phyloP scores from a whole-genome alignment of 345 rosid genomes.

The Lenwebbia sp. region DNA sequence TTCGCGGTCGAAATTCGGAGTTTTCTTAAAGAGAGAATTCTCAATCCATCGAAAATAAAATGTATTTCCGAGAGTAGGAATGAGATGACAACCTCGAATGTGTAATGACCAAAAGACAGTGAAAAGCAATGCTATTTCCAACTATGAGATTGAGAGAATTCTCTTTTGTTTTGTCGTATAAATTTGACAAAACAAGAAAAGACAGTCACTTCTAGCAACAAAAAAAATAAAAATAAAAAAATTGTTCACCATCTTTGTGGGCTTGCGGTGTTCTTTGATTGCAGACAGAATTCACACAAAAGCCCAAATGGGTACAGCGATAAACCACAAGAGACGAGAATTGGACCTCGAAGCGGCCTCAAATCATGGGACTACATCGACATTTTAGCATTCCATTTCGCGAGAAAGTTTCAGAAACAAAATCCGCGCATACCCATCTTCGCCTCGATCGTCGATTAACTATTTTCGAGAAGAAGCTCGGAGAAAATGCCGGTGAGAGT shows the following conservation, averaged over 20 bases:
- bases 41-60: not conserved
- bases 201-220: not conserved
- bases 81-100: not conserved
- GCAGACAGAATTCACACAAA: not conserved
- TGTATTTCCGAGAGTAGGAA: not conserved
- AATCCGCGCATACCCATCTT: not conserved
- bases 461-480: not conserved
- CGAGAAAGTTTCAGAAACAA: not conserved
- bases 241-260: not conserved
- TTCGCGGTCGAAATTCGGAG: not conserved
- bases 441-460: not conserved
- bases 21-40: not conserved
- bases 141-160: not conserved
- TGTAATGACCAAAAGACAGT: not conserved
- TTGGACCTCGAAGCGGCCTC: not conserved
- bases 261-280: not conserved
- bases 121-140: not conserved
- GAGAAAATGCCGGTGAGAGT: constrained; percentile 75
- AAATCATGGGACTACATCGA: not conserved
- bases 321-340: not conserved
- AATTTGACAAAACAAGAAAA: not conserved
- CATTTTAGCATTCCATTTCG: fast-evolving
- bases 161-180: not conserved
- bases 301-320: not conserved
- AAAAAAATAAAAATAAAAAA: not conserved